Evolutionary conservation across 2,329 filamentous ascomycete species (phyloP), one percentile per base, ranked within the genome.

Genomic region (Mariannaea elegans): DNA sequence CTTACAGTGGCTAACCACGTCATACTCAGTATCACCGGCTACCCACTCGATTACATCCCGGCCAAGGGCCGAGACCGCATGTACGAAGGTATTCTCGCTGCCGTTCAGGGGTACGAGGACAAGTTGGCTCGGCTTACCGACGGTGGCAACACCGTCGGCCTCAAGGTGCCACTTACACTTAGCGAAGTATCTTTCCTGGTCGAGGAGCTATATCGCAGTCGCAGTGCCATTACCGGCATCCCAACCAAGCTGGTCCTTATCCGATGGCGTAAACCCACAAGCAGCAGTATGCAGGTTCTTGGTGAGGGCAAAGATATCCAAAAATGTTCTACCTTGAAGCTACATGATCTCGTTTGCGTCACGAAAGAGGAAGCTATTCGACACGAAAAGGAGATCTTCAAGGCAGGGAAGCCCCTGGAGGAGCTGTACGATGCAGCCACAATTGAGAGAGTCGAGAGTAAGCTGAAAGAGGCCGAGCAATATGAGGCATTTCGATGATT

Each of bases 1-100:
- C 91, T 97, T 56, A 91, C 90, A 0, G 87, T 92, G 8, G 95
- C 95, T 4, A 99, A 98, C 76, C 93, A 98, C 73, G 88, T 98
- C 60, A 94, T 99, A 65, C 84, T 97, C 56, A 87, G 88, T 58
- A 86, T 98, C 45, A 81, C 84, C 6, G 91, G 89, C 7, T 99
- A 99, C 71, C 95, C 95, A 0, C 86, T 90, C 46, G 93, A 97
- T 64, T 97, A 95, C 73, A 80, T 92, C 0, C 87, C 89, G 0
- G 88, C 87, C 51, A 97, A 97, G 76, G 88, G 87, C 9, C 84
- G 94, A 14, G 93, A 97, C 46, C 97, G 97, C 78, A 89, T 97
- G 84, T 97, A 97, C 75, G 94, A 97, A 58, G 87, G 89, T 34
- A 90, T 97, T 29, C 79, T 95, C 3, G 87, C 88, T 1, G 83